A percentile compares a stretch with the other conserved stretches of the same genome.
Conservation (phyloP, 78 protist species). For the Parvularia atlantis region DNA sequence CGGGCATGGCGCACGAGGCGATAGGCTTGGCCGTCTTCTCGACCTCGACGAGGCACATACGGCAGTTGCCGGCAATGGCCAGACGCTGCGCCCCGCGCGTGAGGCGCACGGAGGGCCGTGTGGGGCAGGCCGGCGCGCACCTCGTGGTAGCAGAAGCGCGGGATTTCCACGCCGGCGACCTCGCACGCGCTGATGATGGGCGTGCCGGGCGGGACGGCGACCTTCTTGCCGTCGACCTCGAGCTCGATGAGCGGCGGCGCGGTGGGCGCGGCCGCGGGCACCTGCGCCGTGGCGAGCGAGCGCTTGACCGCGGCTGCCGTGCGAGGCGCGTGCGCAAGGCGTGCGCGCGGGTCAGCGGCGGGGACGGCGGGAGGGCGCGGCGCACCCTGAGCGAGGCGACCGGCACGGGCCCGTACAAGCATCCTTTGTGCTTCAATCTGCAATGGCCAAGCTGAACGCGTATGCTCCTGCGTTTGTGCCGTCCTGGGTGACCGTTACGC, state of each 20-base stretch:
- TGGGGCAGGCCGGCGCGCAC: too few species aligned
- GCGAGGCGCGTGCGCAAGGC: too few species aligned
- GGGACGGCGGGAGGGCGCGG: too few species aligned
- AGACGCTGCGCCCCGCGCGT: background rate
- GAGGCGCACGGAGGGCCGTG: background rate
- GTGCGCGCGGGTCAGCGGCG: too few species aligned
- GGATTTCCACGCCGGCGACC: slow-evolving; percentile 52
- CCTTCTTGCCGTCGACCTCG: slow-evolving; percentile 7
- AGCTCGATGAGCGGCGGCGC: slow-evolving; percentile 11
- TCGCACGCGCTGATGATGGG: slow-evolving; percentile 48
- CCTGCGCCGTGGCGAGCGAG: too few species aligned
- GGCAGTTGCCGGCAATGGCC: slow-evolving; percentile 80
- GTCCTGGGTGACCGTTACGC: too few species aligned
- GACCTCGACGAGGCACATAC: slow-evolving; percentile 83
- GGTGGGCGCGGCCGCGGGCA: background rate
- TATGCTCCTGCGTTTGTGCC: too few species aligned
- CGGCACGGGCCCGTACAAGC: too few species aligned
- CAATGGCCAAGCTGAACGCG: too few species aligned
- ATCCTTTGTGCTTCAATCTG: too few species aligned
- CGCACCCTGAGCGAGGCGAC: too few species aligned
- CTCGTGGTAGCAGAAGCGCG: slow-evolving; percentile 81
- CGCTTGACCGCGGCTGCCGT: too few species aligned
- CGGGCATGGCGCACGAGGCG: slow-evolving; percentile 74
- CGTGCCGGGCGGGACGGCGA: slow-evolving; percentile 18
- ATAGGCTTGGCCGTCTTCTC: slow-evolving; percentile 60